These are phyloP conservation scores for Ustilago tritici DNA, from an alignment of 1,284 basidiomycete species.

Conservation along the genomic window DNA sequence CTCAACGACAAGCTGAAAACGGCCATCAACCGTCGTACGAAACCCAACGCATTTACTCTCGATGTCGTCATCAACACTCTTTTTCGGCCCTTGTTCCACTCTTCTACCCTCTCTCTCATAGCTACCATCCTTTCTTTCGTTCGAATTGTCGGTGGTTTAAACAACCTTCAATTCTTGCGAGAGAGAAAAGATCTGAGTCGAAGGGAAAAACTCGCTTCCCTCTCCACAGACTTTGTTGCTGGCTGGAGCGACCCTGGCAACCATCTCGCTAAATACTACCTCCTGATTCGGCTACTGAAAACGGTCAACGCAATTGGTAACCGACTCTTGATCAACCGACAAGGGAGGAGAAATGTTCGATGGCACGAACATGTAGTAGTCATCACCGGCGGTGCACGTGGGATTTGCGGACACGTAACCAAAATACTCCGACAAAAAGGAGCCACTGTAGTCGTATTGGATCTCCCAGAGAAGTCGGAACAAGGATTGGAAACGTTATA, in stretches of 20 bases:
- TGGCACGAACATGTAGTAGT: constrained; percentile 58
- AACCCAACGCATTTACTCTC: constrained; percentile 35
- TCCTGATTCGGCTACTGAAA: constrained; percentile 38
- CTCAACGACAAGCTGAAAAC: constrained; percentile 34
- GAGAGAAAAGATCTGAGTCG: constrained; percentile 28
- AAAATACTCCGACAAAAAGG: constrained; percentile 45
- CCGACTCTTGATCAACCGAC: constrained; percentile 42
- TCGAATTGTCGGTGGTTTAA: constrained; percentile 39
- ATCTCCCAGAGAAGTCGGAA: constrained; percentile 46
- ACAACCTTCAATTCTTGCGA: constrained; percentile 31
- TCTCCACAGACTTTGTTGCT: constrained; percentile 23
- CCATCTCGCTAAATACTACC: constrained; percentile 36
- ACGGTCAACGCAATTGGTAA: constrained; percentile 51
- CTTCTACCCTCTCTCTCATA: constrained; percentile 30
- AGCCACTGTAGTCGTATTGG: constrained; percentile 53
- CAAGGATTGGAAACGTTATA: constrained; percentile 52
- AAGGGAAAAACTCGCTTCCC: constrained; percentile 19
- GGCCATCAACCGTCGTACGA: constrained; percentile 28
- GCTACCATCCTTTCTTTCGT: constrained; percentile 49
- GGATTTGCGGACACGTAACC: constrained; percentile 51
- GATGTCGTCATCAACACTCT: constrained; percentile 33
- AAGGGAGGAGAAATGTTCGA: constrained; percentile 29
- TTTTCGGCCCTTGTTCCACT: constrained; percentile 40
- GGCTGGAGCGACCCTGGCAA: constrained; percentile 28
- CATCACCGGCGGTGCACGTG: constrained; percentile 56